These are phyloP conservation scores for Yamadazyma sp. DNA, from an alignment of 1,139 yeast species.

Conservation along the genomic window DNA sequence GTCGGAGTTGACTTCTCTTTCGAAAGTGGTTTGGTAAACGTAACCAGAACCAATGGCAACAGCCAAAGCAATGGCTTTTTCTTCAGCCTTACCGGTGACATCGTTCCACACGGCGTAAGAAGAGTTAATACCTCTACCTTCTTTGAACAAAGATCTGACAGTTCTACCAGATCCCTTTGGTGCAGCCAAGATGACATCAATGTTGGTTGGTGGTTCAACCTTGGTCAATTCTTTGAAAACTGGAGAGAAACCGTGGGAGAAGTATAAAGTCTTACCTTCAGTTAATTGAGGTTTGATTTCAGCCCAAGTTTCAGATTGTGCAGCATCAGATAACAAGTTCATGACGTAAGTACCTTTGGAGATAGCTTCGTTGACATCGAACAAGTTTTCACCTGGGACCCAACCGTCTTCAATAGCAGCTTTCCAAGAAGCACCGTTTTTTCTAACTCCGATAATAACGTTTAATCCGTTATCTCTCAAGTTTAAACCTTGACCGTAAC, in stretches of 20 bases:
- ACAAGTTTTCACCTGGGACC: conserved; percentile 99
- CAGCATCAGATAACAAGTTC: conserved; percentile 99
- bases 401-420: conserved; percentile 99
- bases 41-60: conserved; percentile 99
- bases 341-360: conserved; percentile 87
- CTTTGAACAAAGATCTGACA: conserved; percentile 98
- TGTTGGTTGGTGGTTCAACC: conserved; percentile 91
- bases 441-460: conserved; percentile 97
- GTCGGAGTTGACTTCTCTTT: conserved; percentile 98
- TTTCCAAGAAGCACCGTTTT: conserved; percentile 99
- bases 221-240: conserved; percentile 97
- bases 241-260: conserved; percentile 99
- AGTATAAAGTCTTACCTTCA: conserved; percentile 96
- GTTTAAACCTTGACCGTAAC: conserved; percentile 99
- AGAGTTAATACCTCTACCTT: conserved; percentile 99
- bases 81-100: conserved; percentile 98
- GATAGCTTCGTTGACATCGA: conserved; percentile 92
- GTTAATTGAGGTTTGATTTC: conserved; percentile 85
- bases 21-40: conserved; percentile 99
- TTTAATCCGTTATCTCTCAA: conserved; percentile 98
- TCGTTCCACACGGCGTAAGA: conserved; percentile 99
- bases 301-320: conserved; percentile 98
- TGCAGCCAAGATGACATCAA: conserved; percentile 97
- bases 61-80: conserved; percentile 97
- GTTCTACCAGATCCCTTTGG: conserved; percentile 99